Conservation (phyloP, 164 flowering plant species). For the Brasenia schreberi region DNA sequence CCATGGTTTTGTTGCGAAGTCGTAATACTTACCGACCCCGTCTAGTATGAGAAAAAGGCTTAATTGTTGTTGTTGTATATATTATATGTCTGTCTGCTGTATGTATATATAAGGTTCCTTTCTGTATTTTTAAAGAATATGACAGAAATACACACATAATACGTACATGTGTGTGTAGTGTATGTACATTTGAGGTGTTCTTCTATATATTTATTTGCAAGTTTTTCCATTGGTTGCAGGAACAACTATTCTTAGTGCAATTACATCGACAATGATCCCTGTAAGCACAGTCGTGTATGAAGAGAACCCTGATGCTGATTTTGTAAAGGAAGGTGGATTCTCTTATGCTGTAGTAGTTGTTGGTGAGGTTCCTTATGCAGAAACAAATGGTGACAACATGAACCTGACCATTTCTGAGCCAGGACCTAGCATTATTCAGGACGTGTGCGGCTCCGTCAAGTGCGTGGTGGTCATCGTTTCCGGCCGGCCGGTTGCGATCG, state of each 20-base stretch:
- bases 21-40: too few relatives aligned
- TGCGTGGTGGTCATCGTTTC: slow-evolving; percentile 25
- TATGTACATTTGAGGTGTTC: not conserved
- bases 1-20: too few relatives aligned
- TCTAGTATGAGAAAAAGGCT: too few relatives aligned
- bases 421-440: slow-evolving; percentile 19
- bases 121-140: not conserved
- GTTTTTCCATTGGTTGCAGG: slow-evolving; percentile 11
- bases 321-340: slow-evolving; percentile 16
- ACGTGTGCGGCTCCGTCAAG: slow-evolving; percentile 18
- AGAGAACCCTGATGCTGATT: slow-evolving; percentile 16
- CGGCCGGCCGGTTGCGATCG: slow-evolving; percentile 25
- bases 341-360: slow-evolving; percentile 29
- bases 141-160: too few relatives aligned
- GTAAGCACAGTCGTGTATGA: slow-evolving; percentile 14
- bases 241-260: slow-evolving; percentile 23
- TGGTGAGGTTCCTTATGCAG: slow-evolving; percentile 32
- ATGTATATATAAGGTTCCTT: not conserved
- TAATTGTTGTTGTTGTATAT: too few relatives aligned
- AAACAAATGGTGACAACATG: slow-evolving; percentile 19
- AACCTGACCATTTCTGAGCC: slow-evolving; percentile 22
- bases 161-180: too few relatives aligned
- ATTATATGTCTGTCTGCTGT: not conserved
- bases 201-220: not conserved
- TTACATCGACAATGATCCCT: slow-evolving; percentile 17